phyloP scores from a whole-genome alignment of 768 basidiomycete genomes.

The Vararia minispora region DNA sequence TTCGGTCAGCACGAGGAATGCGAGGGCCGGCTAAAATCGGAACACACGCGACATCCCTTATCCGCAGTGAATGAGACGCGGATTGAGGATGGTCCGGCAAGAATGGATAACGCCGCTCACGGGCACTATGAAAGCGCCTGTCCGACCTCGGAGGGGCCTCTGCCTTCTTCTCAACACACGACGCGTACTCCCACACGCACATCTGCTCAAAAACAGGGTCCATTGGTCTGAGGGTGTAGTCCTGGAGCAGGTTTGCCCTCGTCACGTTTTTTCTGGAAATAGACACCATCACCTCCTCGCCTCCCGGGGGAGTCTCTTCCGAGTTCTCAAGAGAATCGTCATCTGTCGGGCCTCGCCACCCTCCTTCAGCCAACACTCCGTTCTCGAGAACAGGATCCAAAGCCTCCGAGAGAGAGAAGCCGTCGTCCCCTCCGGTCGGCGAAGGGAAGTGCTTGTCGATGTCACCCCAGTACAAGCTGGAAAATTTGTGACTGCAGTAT shows the following conservation, averaged over 20 bases:
- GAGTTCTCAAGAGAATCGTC: no score
- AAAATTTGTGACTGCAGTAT: background rate
- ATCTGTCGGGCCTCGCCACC: no score
- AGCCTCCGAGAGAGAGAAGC: no score
- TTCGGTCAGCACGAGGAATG: constrained; percentile 22
- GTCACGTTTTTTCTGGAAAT: background rate
- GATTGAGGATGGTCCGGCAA: background rate
- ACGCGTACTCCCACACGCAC: background rate
- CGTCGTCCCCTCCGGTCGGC: no score
- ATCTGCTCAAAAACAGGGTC: background rate
- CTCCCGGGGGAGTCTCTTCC: no score
- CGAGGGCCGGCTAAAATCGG: constrained; percentile 25
- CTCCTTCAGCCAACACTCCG: no score
- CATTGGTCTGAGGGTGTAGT: background rate
- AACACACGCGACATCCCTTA: constrained; percentile 5
- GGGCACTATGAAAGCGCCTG: background rate
- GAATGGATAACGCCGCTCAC: background rate
- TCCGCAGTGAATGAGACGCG: background rate
- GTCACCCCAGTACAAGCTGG: background rate
- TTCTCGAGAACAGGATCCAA: no score
- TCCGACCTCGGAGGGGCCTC: no score
- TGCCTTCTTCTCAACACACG: background rate
- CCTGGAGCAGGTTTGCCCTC: background rate
- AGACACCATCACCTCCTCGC: background rate
- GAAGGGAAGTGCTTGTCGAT: background rate